A percentile compares a stretch with the other conserved stretches of the same genome.
These are phyloP conservation scores for Rhizophora apiculata DNA, from an alignment of 345 rosid species.

Conservation along the genomic window DNA sequence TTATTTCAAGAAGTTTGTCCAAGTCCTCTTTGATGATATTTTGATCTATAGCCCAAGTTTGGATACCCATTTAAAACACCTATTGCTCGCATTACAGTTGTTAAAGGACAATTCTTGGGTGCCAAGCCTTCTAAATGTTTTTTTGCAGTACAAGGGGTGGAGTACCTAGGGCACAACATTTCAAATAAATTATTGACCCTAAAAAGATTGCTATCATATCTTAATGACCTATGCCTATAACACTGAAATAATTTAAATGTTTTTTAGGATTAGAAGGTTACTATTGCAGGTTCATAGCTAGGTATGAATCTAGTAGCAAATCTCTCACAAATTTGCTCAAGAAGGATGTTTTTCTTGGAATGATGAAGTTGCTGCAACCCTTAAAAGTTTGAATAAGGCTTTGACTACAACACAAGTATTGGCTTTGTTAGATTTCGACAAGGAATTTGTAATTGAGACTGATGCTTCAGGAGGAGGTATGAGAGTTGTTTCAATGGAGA, in stretches of 20 bases:
- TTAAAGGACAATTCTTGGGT: background rate
- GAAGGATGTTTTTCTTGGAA: too few relatives aligned
- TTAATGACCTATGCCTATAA: too few relatives aligned
- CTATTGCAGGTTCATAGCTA: background rate
- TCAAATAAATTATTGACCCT: background rate
- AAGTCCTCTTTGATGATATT: background rate
- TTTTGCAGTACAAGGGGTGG: background rate
- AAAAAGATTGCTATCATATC: background rate
- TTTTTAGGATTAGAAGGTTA: background rate
- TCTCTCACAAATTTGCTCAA: background rate
- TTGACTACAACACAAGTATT: accelerated
- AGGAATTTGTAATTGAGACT: background rate
- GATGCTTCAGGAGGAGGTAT: background rate
- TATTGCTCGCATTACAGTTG: too few relatives aligned
- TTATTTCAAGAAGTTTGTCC: background rate
- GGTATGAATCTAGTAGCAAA: too few relatives aligned
- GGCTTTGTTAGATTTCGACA: background rate
- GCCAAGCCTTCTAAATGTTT: background rate
- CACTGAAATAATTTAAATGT: background rate
- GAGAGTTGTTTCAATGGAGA: background rate
- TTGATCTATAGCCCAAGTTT: background rate
- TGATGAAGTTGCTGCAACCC: too few relatives aligned
- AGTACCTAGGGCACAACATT: too few relatives aligned
- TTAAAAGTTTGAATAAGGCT: background rate
- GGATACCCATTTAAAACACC: too few relatives aligned